Evolutionary conservation across 306 rosid species (phyloP).

Genomic region (Cercis canadensis): DNA sequence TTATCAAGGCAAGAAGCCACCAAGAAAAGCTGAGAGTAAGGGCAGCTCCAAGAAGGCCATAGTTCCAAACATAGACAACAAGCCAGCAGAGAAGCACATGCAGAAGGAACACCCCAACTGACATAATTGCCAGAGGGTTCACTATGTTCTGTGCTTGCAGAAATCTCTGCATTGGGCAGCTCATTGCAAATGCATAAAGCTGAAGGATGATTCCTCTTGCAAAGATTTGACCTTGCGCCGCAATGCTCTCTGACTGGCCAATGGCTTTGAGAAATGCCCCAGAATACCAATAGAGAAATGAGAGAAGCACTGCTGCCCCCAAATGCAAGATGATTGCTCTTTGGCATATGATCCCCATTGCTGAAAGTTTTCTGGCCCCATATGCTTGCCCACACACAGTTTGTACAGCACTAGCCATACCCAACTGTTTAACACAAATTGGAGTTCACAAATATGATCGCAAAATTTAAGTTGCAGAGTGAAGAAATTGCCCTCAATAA

Average conservation of each 20-base stretch:
- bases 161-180: slow-evolving; percentile 82
- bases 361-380: slow-evolving; percentile 45
- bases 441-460: no score
- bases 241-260: slow-evolving; percentile 52
- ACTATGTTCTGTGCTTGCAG: slow-evolving; percentile 86
- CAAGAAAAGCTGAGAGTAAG: slow-evolving; percentile 71
- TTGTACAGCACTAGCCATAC: slow-evolving; percentile 62
- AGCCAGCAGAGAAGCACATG: slow-evolving; percentile 68
- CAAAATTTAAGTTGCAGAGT: no score
- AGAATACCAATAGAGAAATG: slow-evolving; percentile 51
- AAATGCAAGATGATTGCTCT: slow-evolving; percentile 55
- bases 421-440: no score
- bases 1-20: slow-evolving; percentile 65
- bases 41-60: slow-evolving; percentile 69
- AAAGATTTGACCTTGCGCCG: slow-evolving; percentile 55
- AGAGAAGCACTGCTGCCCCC: slow-evolving; percentile 51
- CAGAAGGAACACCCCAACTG: slow-evolving; percentile 60
- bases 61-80: slow-evolving; percentile 55
- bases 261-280: slow-evolving; percentile 49
- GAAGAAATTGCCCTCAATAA: no score
- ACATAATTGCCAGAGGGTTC: slow-evolving; percentile 73
- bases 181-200: slow-evolving; percentile 68
- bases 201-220: slow-evolving; percentile 67
- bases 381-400: slow-evolving; percentile 61
- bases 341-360: slow-evolving; percentile 60